Evolutionary conservation across 1,284 basidiomycete genomes (phyloP), one percentile per base, ranked within the genome.

Genomic region (Cryptococcus floricola): DNA sequence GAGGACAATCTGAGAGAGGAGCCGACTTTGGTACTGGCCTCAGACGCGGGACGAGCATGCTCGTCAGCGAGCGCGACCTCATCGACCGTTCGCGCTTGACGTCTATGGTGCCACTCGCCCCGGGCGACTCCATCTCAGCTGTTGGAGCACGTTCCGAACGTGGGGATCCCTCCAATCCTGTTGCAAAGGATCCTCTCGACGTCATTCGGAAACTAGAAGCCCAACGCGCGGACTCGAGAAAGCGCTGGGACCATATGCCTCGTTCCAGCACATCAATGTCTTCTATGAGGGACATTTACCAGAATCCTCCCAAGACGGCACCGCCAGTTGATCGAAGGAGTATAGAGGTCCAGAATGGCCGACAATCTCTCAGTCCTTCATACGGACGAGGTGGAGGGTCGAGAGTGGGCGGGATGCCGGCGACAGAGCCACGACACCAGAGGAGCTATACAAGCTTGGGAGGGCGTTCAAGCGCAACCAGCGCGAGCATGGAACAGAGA

Each of bases 111-210:
- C 31, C 31, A 6, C 45, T 71, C n/a, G 59, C 61, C 4, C 73
- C 73, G 1, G 65, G 62, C 37, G 73, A 75, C 57, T 73, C 70
- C 3, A 61, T 73, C 7, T 73, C 71, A 2, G 67, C 63, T 0
- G 65, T 71, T 0, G 71, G 70, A 2, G 48, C 39, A 4, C 53
- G 58, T 5, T 45, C 48, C 3, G 63, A 67, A 1, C 50, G 16
- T 23, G 54, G 18, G 28, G 31, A 34, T 34, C 31, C 31, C 31
- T 34, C 31, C 31, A 34, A 8, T 8, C 10, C 31, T 34, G 31
- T 9, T 18, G 12, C 58, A 45, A 75, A 73, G 49, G 69, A 75
- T 52, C 73, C 73, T 1, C 58, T 75, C 34, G 73, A 71, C 12
- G 55, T 75, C 4, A 56, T 75, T 8, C 61, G 65, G 4, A 57